Base-by-base conservation (phyloP, 495 filamentous ascomycete species). In the Xylaria telfairii region DNA sequence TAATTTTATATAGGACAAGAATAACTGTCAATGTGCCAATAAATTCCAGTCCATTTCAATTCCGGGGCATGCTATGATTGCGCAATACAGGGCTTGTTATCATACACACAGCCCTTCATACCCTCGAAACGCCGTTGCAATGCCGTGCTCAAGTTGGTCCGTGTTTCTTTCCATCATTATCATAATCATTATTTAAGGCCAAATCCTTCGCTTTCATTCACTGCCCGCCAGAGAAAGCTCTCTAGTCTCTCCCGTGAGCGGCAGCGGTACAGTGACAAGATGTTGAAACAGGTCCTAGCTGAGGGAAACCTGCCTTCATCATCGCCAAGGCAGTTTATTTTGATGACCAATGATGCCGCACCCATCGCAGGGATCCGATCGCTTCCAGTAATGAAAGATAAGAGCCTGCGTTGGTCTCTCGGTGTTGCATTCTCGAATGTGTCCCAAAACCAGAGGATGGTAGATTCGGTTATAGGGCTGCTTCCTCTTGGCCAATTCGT, bases 351-450 rank as follows among this genome's bases (percentile, higher is more conserved):
- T 73, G 89, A 93, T 37, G 93, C 92, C 17, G 94, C 92, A 2
- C 95, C 95, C 89, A 93, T 94, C 7, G 95, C 95, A 4, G 95
- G 95, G 65, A 97, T 93, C 19, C 95, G 89, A 74, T 98, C 95
- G 70, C 93, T 96, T 2, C 94, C 93, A n/a, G 95, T 98, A 73
- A 98, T 91, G 73, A 98, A 98, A 19, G 90, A 90, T 28, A 98
- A 79, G 54, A 98, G 78, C 81, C 91, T 90, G 26, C 95, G 84
- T 81, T 97, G 95, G 44, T 90, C 87, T 56, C 82, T 81, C 1
- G 92, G 89, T 5, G 81, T 81, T 4, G 92, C 89, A 30, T 79
- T 80, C 74, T 89, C 87, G 70, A 97, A 96, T 67, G 90, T 87
- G 51, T 91, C 85, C 95, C 95, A 98, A 82, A 98, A 97, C 95